These are phyloP conservation scores for Kickxella alabastrina DNA, from an alignment of 192 early-diverging fungal species.

Conservation along the genomic window DNA sequence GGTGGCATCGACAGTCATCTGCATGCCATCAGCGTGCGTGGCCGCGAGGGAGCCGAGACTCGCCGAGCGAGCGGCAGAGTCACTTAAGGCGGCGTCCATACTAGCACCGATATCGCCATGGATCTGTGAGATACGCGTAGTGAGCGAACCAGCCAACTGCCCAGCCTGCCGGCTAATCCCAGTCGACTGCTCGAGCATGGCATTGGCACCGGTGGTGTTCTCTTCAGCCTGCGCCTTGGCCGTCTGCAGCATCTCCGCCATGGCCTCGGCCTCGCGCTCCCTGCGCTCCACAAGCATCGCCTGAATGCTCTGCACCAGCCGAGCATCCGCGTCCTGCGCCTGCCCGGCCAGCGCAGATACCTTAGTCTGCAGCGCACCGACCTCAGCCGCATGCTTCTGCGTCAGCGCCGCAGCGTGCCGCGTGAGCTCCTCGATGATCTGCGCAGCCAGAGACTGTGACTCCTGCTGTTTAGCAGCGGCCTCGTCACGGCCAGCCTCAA, in stretches of 20 bases:
- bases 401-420: slow-evolving; percentile 4
- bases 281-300: slow-evolving; percentile 13
- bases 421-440: slow-evolving; percentile 9
- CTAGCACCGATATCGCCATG: not conserved
- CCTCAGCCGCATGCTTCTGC: slow-evolving; percentile 5
- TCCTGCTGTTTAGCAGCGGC: not conserved
- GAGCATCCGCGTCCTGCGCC: slow-evolving; percentile 15
- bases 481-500: not conserved
- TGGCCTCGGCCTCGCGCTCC: slow-evolving; percentile 5
- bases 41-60: not conserved
- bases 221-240: not conserved
- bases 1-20: not conserved
- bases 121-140: not conserved
- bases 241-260: not conserved
- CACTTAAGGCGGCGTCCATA: not conserved
- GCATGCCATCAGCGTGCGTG: not conserved
- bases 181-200: not conserved
- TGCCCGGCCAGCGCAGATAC: slow-evolving; percentile 14
- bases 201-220: not conserved
- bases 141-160: not conserved
- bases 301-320: slow-evolving; percentile 8
- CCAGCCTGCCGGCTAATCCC: not conserved
- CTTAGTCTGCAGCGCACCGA: slow-evolving; percentile 12
- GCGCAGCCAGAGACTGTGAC: not conserved
- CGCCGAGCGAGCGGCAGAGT: not conserved